A percentile compares a stretch with the other conserved stretches of the same genome.
Conservation (phyloP, 441 rosid genomes). For the Erodium trifolium region DNA sequence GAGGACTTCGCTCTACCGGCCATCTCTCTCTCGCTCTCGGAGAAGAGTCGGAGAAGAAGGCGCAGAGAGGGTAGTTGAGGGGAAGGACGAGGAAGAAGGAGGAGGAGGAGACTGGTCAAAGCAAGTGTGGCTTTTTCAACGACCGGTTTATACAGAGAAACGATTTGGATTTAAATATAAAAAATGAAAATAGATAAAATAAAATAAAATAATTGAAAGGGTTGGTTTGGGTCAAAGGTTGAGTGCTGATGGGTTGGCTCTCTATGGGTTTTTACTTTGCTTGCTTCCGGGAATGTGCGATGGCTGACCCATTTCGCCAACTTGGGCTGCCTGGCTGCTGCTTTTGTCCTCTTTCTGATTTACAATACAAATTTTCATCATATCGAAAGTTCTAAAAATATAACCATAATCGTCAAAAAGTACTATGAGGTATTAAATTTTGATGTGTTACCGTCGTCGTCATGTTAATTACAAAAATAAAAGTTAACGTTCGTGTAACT, state of each 20-base stretch:
- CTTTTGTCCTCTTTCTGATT: not conserved
- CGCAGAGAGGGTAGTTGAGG: not conserved
- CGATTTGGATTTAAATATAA: not conserved
- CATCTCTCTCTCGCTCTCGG: not conserved
- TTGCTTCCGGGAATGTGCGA: not conserved
- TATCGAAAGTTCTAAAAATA: too few species aligned
- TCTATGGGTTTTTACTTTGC: too few species aligned
- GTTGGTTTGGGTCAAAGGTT: not conserved
- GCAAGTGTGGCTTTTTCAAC: not conserved
- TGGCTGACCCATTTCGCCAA: not conserved
- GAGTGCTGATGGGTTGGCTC: not conserved
- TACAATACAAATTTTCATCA: too few species aligned
- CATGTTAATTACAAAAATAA: too few species aligned
- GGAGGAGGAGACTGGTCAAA: not conserved
- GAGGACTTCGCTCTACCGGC: not conserved
- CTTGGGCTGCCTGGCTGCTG: slow-evolving; percentile 4
- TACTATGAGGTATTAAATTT: too few species aligned
- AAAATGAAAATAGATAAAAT: not conserved
- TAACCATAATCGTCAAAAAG: too few species aligned
- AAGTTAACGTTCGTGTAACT: too few species aligned
- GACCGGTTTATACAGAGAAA: not conserved
- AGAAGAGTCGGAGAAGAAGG: not conserved
- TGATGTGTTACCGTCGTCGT: too few species aligned
- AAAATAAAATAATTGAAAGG: not conserved
- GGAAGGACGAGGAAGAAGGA: not conserved